Percentiles rank a stretch among this genome's conserved stretches.
Conservation (phyloP, 2,329 filamentous ascomycete genomes). For the Diaporthe eres region DNA sequence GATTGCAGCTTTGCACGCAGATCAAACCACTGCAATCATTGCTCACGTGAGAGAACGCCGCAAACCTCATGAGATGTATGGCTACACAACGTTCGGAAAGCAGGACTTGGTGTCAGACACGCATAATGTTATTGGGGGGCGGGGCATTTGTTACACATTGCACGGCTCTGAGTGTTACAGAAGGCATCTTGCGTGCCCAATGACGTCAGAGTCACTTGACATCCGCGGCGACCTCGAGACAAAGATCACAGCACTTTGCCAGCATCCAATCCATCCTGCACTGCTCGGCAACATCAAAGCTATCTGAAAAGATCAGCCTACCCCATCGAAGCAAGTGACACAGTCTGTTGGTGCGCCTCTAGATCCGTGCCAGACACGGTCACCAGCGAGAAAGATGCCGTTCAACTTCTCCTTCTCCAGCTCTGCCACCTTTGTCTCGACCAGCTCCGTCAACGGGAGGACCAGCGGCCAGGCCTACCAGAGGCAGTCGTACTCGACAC, state of each 20-base stretch:
- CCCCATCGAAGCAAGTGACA: neutral
- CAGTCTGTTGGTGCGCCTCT: neutral
- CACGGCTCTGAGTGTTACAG: conserved; percentile 1
- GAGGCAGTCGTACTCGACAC: conserved; percentile 37
- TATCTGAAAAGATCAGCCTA: neutral
- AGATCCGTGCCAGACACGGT: neutral
- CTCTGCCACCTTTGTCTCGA: conserved; percentile 38
- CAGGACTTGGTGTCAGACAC: neutral
- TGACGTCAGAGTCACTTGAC: conserved; percentile 29
- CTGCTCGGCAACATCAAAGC: neutral
- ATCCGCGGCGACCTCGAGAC: neutral
- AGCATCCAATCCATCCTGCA: neutral
- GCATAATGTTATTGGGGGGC: neutral
- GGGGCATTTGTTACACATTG: neutral
- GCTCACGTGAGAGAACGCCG: neutral
- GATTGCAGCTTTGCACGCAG: neutral
- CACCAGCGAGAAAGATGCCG: conserved; percentile 23
- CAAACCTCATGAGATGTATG: neutral
- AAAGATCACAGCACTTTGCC: neutral
- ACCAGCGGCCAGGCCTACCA: conserved; percentile 37
- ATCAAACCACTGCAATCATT: neutral
- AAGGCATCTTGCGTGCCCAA: conserved; percentile 2
- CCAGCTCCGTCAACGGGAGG: conserved; percentile 38
- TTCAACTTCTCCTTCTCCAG: conserved; percentile 41
- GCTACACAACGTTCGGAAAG: neutral